Evolutionary conservation across 352 stramenopile genomes (phyloP).

Genomic region (Peronospora farinosa): DNA sequence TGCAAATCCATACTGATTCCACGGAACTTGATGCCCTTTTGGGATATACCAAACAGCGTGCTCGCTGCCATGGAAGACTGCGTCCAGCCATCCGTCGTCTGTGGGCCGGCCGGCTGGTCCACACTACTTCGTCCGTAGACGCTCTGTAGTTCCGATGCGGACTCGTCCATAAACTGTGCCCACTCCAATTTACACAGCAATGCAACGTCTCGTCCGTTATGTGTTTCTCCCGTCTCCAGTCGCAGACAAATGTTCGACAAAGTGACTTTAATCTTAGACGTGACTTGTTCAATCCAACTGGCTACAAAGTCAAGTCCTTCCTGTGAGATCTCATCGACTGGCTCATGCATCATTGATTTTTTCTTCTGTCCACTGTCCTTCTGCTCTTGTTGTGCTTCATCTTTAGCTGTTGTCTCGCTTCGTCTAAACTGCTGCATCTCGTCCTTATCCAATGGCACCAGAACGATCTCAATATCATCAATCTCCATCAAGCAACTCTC

Average conservation of each 20-base stretch:
- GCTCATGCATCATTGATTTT: conserved; percentile 25
- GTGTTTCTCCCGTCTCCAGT: conserved; percentile 58
- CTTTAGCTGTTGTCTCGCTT: conserved; percentile 2
- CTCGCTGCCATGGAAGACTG: conserved; percentile 72
- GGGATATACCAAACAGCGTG: conserved; percentile 74
- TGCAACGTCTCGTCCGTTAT: conserved; percentile 57
- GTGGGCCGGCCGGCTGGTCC: conserved; percentile 25
- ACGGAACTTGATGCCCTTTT: conserved; percentile 81
- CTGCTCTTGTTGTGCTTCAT: conserved; percentile 1
- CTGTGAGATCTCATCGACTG: conserved; percentile 73
- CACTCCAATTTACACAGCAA: conserved; percentile 72
- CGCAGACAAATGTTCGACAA: conserved; percentile 80
- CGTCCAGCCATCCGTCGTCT: conserved; percentile 34
- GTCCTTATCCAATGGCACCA: conserved; percentile 46
- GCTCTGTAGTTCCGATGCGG: conserved; percentile 64
- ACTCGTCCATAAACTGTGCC: conserved; percentile 82
- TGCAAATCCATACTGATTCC: conserved; percentile 79
- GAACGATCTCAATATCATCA: conserved; percentile 83
- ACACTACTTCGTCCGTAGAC: conserved; percentile 49
- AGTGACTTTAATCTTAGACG: conserved; percentile 87
- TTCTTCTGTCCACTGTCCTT: conserved; percentile 10
- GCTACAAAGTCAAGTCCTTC: conserved; percentile 88
- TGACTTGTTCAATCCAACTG: conserved; percentile 87
- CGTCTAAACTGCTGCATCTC: conserved; percentile 12
- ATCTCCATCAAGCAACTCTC: conserved; percentile 85